These are phyloP conservation scores for Lojkania enalia DNA, from an alignment of 2,329 filamentous ascomycete species.

Conservation along the genomic window DNA sequence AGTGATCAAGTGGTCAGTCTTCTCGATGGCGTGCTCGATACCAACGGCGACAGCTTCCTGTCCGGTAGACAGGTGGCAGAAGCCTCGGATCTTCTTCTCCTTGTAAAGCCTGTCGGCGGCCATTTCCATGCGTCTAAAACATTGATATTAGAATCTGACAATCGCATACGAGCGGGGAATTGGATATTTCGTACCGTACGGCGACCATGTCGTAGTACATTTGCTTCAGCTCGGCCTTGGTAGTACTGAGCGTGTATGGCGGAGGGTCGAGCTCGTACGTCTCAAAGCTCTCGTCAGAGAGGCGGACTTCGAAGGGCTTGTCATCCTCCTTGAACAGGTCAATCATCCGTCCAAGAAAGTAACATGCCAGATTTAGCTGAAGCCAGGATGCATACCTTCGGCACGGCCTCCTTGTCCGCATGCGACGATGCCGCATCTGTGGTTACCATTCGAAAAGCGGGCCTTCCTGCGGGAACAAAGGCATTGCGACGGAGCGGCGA, in stretches of 20 bases:
- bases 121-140: constrained; percentile 95
- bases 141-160: constrained; percentile 11
- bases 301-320: constrained; percentile 85
- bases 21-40: constrained; percentile 93
- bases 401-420: constrained; percentile 75
- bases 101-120: constrained; percentile 98
- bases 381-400: constrained; percentile 56
- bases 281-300: constrained; percentile 99
- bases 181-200: constrained; percentile 68
- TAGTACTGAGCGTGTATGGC: constrained; percentile 86
- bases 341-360: constrained; percentile 16
- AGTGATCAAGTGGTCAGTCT: constrained; percentile 92
- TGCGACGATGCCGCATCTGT: constrained; percentile 93
- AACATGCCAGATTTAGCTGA: constrained; percentile 6
- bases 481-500: constrained; percentile 46
- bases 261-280: constrained; percentile 98
- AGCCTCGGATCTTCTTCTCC: constrained; percentile 99
- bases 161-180: constrained; percentile 3
- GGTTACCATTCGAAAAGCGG: constrained; percentile 72
- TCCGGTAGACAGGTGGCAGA: constrained; percentile 97
- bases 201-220: constrained; percentile 99
- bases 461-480: constrained; percentile 38
- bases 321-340: constrained; percentile 74
- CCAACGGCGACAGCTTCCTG: constrained; percentile 97
- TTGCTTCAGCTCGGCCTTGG: constrained; percentile 97